Percentiles rank a stretch among this genome's conserved stretches.
phyloP scores from a whole-genome alignment of 2,329 filamentous ascomycete genomes.

The Colletotrichum caudatum region DNA sequence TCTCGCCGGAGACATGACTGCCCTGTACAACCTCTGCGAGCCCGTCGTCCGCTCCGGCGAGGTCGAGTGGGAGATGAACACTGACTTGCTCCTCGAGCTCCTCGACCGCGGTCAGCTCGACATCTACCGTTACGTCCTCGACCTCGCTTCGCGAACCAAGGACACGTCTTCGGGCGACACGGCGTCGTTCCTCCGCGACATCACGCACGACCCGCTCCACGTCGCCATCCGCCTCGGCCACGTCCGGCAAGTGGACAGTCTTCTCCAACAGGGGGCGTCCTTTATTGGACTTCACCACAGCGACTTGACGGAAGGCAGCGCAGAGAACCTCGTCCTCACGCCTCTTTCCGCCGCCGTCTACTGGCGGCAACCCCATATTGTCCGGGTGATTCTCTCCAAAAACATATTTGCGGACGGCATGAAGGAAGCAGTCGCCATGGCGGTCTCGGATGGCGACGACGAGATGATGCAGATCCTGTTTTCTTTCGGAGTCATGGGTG shows the following conservation, averaged over 20 bases:
- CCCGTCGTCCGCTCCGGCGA: slow-evolving; percentile 47
- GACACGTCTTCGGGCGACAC: slow-evolving; percentile 23
- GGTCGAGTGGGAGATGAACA: slow-evolving; percentile 45
- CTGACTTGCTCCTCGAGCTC: slow-evolving; percentile 45
- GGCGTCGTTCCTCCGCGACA: slow-evolving; percentile 41
- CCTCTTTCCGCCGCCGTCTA: slow-evolving; percentile 47
- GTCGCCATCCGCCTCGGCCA: slow-evolving; percentile 48
- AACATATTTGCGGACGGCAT: slow-evolving; percentile 39
- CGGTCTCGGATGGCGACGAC: slow-evolving; percentile 38
- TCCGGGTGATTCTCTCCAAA: slow-evolving; percentile 43
- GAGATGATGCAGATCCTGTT: slow-evolving; percentile 44
- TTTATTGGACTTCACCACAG: slow-evolving; percentile 43
- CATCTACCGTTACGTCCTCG: slow-evolving; percentile 48
- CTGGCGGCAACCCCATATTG: slow-evolving; percentile 46
- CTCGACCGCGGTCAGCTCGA: slow-evolving; percentile 45
- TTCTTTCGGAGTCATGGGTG: slow-evolving; percentile 25
- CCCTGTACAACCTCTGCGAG: slow-evolving; percentile 47
- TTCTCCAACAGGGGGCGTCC: slow-evolving; percentile 42
- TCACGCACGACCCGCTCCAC: slow-evolving; percentile 48
- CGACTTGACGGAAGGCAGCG: slow-evolving; percentile 6
- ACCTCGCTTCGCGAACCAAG: slow-evolving; percentile 46
- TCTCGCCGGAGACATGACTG: slow-evolving; percentile 44
- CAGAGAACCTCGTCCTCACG: slow-evolving; percentile 42
- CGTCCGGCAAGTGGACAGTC: slow-evolving; percentile 33
- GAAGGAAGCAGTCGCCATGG: slow-evolving; percentile 44